These are phyloP conservation scores for Lolium perenne DNA, from an alignment of 176 grass and related monocot species.

Conservation along the genomic window DNA sequence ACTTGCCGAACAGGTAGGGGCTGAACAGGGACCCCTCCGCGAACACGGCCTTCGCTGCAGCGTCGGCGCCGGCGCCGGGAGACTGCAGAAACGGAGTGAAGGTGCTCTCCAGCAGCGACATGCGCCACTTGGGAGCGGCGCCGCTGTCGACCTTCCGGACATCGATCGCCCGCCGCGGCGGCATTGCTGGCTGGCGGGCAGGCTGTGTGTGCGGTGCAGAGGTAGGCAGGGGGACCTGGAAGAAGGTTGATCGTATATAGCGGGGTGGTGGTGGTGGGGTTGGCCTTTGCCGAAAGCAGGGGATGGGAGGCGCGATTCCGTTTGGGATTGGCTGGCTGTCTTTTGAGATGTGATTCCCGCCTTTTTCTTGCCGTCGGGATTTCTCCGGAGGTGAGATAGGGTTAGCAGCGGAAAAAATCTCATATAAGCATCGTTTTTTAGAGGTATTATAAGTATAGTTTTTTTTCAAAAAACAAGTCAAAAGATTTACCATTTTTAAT, in stretches of 20 bases:
- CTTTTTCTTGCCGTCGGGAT: constrained; percentile 20
- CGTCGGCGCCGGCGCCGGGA: neutral
- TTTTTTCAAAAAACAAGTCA: no score
- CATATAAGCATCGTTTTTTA: no score
- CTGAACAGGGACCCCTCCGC: constrained; percentile 81
- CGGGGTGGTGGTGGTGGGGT: constrained; percentile 33
- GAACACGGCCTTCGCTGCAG: constrained; percentile 63
- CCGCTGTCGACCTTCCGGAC: constrained; percentile 46
- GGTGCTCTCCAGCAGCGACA: constrained; percentile 74
- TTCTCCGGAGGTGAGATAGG: neutral
- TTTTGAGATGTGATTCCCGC: constrained; percentile 47
- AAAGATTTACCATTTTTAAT: no score
- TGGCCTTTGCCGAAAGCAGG: constrained; percentile 52
- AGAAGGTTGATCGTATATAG: constrained; percentile 21
- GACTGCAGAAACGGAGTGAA: constrained; percentile 59
- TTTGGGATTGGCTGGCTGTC: constrained; percentile 30
- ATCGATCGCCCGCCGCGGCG: constrained; percentile 70
- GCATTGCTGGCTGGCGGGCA: constrained; percentile 45
- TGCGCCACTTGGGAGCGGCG: constrained; percentile 63
- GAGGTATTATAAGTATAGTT: no score
- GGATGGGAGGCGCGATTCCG: constrained; percentile 59
- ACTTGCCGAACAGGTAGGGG: constrained; percentile 86
- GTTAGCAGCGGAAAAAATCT: no score
- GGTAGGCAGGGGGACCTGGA: neutral
- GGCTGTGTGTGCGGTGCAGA: neutral